Conservation (phyloP, 768 basidiomycete species). For the Tephrocybe sp. region DNA sequence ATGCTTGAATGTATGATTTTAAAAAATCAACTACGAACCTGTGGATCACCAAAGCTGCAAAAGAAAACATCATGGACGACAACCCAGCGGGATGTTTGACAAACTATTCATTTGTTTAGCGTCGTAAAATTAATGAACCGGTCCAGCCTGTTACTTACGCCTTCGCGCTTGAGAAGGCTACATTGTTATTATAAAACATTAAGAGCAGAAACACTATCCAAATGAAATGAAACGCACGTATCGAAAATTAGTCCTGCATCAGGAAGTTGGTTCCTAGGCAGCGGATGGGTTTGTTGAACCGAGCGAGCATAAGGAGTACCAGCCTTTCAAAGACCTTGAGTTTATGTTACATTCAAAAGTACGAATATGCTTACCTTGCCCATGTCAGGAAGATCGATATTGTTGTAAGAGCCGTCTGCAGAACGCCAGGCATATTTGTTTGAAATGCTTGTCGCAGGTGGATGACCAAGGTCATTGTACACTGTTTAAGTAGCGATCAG, state of each 20-base stretch:
- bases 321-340: slow-evolving; percentile 33
- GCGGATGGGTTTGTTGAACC: slow-evolving; percentile 65
- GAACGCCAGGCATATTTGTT: slow-evolving; percentile 61
- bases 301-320: slow-evolving; percentile 80
- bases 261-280: slow-evolving; percentile 68
- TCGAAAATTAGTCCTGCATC: slow-evolving; percentile 83
- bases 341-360: not conserved
- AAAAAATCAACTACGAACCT: slow-evolving; percentile 35
- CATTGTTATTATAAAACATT: not conserved
- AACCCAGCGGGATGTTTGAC: slow-evolving; percentile 75
- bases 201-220: not conserved
- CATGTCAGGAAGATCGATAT: slow-evolving; percentile 62
- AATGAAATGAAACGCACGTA: slow-evolving; percentile 36
- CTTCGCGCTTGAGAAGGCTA: slow-evolving; percentile 62
- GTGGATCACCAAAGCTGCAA: slow-evolving; percentile 82
- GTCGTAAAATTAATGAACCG: not conserved
- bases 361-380: slow-evolving; percentile 45
- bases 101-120: slow-evolving; percentile 41
- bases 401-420: slow-evolving; percentile 80
- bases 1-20: not conserved
- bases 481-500: slow-evolving; percentile 36
- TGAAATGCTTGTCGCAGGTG: slow-evolving; percentile 67
- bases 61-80: slow-evolving; percentile 77
- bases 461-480: slow-evolving; percentile 81
- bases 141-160: slow-evolving; percentile 34